A percentile compares a stretch with the other conserved stretches of the same genome.
Evolutionary conservation across 2,329 filamentous ascomycete species (phyloP).

Genomic region (Epichloe scottii): DNA sequence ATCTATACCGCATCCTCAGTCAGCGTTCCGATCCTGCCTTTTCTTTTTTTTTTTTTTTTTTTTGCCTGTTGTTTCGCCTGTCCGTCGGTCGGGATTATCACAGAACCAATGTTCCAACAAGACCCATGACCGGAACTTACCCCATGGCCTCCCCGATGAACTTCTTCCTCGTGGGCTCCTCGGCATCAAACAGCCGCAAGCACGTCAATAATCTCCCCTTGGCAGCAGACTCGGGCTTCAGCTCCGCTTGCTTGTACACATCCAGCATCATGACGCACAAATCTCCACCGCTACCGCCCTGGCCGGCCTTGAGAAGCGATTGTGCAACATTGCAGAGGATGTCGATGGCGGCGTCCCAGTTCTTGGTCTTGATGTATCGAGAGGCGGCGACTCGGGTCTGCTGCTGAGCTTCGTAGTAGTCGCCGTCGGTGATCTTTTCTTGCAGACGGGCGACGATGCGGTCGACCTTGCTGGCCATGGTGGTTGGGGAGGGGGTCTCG

Average conservation of each 20-base stretch:
- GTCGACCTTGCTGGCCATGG: slow-evolving; percentile 29
- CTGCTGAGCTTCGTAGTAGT: slow-evolving; percentile 97
- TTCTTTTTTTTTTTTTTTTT: not conserved
- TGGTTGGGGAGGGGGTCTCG: not conserved
- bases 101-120: not conserved
- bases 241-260: slow-evolving; percentile 77
- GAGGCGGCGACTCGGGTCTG: slow-evolving; percentile 92
- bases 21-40: slow-evolving; percentile 1
- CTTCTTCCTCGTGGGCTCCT: slow-evolving; percentile 86
- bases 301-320: slow-evolving; percentile 79
- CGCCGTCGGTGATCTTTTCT: slow-evolving; percentile 77
- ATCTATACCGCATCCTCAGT: slow-evolving; percentile 27
- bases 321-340: slow-evolving; percentile 76
- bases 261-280: slow-evolving; percentile 78
- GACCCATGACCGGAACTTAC: slow-evolving; percentile 28
- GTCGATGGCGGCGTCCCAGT: slow-evolving; percentile 76
- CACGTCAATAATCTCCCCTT: slow-evolving; percentile 68
- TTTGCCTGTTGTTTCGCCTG: not conserved
- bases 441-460: slow-evolving; percentile 55
- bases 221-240: slow-evolving; percentile 60
- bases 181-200: slow-evolving; percentile 64
- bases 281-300: slow-evolving; percentile 86
- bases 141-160: slow-evolving; percentile 77
- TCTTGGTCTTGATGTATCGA: slow-evolving; percentile 79
- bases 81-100: not conserved